Conservation (phyloP, 768 basidiomycete species). For the Hemileccinum rubropunctum region DNA sequence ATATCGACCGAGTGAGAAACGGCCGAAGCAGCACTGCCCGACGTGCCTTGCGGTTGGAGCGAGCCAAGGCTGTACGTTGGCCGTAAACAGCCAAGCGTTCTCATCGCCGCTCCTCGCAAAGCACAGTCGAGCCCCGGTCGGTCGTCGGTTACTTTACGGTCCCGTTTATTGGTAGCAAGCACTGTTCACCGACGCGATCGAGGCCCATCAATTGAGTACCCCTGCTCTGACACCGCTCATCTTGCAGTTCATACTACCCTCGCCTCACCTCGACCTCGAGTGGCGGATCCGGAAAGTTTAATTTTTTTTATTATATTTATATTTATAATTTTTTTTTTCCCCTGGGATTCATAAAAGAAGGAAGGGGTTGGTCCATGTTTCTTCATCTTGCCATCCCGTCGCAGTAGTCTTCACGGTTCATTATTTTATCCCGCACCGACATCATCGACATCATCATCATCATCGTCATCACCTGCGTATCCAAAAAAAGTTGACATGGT, state of each 20-base stretch:
- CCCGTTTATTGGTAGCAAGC: conserved; percentile 6
- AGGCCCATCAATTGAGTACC: conserved; percentile 11
- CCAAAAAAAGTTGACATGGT: conserved; percentile 18
- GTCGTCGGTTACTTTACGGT: conserved; percentile 11
- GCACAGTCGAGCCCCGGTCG: conserved; percentile 8
- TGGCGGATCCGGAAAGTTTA: conserved; percentile 14
- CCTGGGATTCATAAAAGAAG: conserved; percentile 16
- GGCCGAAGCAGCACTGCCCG: neutral
- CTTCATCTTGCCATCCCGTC: conserved; percentile 20
- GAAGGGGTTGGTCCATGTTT: conserved; percentile 16
- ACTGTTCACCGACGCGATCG: neutral
- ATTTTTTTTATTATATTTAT: neutral
- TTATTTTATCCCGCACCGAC: no score
- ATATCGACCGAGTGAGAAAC: no score
- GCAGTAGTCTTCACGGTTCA: neutral
- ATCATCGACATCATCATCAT: no score
- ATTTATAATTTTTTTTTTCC: neutral
- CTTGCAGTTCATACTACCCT: conserved; percentile 8
- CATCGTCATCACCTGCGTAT: no score
- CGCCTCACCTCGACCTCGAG: conserved; percentile 26
- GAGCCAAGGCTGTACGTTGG: conserved; percentile 11
- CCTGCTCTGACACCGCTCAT: conserved; percentile 15
- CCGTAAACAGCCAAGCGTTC: conserved; percentile 4
- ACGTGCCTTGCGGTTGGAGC: conserved; percentile 16
- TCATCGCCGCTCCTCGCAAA: conserved; percentile 1